Evolutionary conservation across 1,284 basidiomycete species (phyloP), one percentile per base, ranked within the genome.

Genomic region (Tremellales sp.): DNA sequence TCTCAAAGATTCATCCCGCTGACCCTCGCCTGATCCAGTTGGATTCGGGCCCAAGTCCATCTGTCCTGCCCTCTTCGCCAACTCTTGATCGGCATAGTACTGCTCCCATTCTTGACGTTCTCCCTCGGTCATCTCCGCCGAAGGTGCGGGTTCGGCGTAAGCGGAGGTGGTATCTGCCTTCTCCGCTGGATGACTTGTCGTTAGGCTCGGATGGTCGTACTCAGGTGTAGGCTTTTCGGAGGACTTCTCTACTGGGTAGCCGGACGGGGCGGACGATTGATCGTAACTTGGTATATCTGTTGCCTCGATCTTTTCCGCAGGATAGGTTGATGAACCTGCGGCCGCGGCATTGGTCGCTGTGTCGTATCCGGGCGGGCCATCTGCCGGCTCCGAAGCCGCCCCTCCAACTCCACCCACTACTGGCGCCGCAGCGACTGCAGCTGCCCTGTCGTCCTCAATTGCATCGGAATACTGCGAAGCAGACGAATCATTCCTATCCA

Each of bases 391-490:
- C 15, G 15, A 21, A 19, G 39, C 21, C 17, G 13, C 36, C 8
- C 17, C 12, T 22, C 17, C 39, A 21, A 15, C 19, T 13, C 23
- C 21, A 21, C 17, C 19, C 6, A 10, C 19, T 3, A 12, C n/a
- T 40, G 19, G 39, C 19, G 39, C 19, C 5, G 39, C 21, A 23
- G 5, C 10, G 19, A 7, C 39, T 22, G 39, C 22, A 12, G 40
- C 37, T 11, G 24, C 21, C 27, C 45, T 35, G n/a, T 45, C 51
- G 4, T 46, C 23, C n/a, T n/a, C n/a, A n/a, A n/a, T n/a, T 13
- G 51, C 51, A 40, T 53, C 56, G 4, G 58, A 60, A 43, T 58
- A 60, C 26, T 56, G 49, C 2, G 61, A 63, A 13, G 53, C 35
- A 2, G 61, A 63, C 10, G 54, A 57, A 42, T 51, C 39, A 12